Evolutionary conservation across 768 basidiomycete genomes (phyloP), one percentile per base, ranked within the genome.

Genomic region (Pisolithus orientalis): DNA sequence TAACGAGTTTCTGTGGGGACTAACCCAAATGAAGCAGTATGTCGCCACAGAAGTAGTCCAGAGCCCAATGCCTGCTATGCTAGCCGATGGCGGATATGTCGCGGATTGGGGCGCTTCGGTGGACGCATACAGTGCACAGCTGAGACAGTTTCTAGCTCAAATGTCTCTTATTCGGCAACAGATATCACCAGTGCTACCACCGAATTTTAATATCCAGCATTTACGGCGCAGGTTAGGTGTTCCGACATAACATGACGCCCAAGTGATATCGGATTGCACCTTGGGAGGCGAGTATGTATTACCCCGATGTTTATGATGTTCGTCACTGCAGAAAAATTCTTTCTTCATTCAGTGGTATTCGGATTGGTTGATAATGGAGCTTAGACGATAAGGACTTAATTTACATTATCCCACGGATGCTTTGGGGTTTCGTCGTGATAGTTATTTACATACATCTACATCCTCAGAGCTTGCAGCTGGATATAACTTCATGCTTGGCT

Each of bases 151-250:
- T 47, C 50, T 66, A 46, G 58, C 62, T 2, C 65, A 67, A 55
- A 59, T 68, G 32, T 68, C 67, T 39, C 47, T 61, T 6, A 61
- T 66, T 27, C 54, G 65, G 6, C 65, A 67, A 51, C 65, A 66
- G 51, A 65, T 66, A 11, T 57, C 57, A 5, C 67, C 65, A 3
- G 65, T 69, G 31, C 54, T 66, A 9, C 65, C 65, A 3, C 65
- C 67, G 1, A 67, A 67, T 21, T 66, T 66, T 32, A 68, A 68
- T 45, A 49, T 65, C 5, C 67, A 68, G 14, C 67, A 65, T 46
- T 37, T 67, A 50, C 68, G 65, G 21, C 65, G 65, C 5, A 56
- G 65, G 49, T 44, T 65, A 0, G 65, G 62, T 1, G 52, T 57
- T 10, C 58, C 66, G 6, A 52, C 57, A 5, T 66, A 48, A 68